A percentile compares a stretch with the other conserved stretches of the same genome.
Conservation (phyloP, 176 grass and related monocot genomes). For the Raddia guianensis region DNA sequence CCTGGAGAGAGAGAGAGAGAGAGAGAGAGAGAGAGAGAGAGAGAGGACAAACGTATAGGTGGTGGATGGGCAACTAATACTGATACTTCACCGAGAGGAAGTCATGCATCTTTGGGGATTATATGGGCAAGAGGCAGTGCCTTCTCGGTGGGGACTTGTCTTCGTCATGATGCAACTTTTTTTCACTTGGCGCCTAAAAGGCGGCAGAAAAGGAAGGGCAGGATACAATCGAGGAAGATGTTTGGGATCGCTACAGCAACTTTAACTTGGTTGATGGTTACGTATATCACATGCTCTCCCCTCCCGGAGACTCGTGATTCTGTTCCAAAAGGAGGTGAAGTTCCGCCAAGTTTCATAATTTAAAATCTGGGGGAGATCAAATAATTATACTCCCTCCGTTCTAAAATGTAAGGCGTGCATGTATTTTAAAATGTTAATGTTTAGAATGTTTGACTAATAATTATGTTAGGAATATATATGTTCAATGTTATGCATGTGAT, state of each 20-base stretch:
- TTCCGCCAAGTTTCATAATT: not conserved
- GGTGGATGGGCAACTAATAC: not conserved
- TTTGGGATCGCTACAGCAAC: conserved; percentile 21
- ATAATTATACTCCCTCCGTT: too few relatives aligned
- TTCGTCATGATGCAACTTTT: conserved; percentile 48
- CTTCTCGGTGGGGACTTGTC: not conserved
- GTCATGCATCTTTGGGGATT: conserved; percentile 27
- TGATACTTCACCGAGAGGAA: conserved; percentile 4
- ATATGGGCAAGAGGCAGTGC: conserved; percentile 26
- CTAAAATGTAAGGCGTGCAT: too few relatives aligned
- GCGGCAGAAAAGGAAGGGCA: conserved; percentile 52
- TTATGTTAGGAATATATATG: too few relatives aligned
- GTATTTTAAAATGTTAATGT: too few relatives aligned
- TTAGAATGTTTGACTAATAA: too few relatives aligned
- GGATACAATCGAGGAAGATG: conserved; percentile 28
- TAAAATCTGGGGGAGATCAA: not conserved
- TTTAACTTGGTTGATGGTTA: conserved; percentile 18
- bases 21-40: conserved; percentile 6
- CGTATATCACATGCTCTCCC: not conserved
- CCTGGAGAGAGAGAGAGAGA: not conserved
- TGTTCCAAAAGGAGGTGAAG: conserved; percentile 3
- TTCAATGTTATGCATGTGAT: too few relatives aligned
- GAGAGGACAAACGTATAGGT: conserved; percentile 1
- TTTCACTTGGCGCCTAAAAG: conserved; percentile 44
- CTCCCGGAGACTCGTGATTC: conserved; percentile 17